Evolutionary conservation across 2,329 filamentous ascomycete species (phyloP), one percentile per base, ranked within the genome.

Genomic region (Fusarium piperis): DNA sequence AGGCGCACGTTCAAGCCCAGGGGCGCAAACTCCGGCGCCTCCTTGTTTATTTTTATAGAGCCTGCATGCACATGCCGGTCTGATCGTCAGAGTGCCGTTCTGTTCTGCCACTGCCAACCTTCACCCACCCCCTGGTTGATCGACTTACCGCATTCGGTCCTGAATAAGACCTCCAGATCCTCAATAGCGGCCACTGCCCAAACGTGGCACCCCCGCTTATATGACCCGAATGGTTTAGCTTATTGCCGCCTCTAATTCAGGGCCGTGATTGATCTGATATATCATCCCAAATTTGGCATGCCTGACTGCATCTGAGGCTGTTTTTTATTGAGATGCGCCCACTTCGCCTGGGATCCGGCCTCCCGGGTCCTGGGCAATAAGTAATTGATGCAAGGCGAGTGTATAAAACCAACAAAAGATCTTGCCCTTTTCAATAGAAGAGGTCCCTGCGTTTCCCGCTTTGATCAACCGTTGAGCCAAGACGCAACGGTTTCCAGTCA

Each of bases 91-190:
- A 26, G 8, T 46, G 15, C 23, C 41, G 41, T 28, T n/a, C 23
- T 16, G 20, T 15, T 41, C 41, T n/a, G n/a, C n/a, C n/a, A n/a
- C n/a, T n/a, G n/a, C n/a, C n/a, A n/a, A 46, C 41, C 41, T 7
- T 28, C 26, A 28, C 20, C 44, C 26, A 48, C 67, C 56, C 39
- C 70, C 63, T 62, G 57, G 51, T 35, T 10, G 4, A 7, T 33
- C 41, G 36, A 61, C 65, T 71, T 70, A 57, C 78, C 79, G 65
- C 66, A 79, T 81, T 68, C 78, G 79, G 73, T 35, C 65, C 46
- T 80, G 77, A 81, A 81, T 81, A 81, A 77, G 77, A 65, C 65
- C 65, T 48, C 41, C 16, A 48, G 44, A 28, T 30, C 68, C 62
- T 79, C 74, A 80, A 81, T 79, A 79, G 60, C 74, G 68, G 72